Evolutionary conservation across 2,329 filamentous ascomycete species (phyloP).

Genomic region (Thyridium curvatum): DNA sequence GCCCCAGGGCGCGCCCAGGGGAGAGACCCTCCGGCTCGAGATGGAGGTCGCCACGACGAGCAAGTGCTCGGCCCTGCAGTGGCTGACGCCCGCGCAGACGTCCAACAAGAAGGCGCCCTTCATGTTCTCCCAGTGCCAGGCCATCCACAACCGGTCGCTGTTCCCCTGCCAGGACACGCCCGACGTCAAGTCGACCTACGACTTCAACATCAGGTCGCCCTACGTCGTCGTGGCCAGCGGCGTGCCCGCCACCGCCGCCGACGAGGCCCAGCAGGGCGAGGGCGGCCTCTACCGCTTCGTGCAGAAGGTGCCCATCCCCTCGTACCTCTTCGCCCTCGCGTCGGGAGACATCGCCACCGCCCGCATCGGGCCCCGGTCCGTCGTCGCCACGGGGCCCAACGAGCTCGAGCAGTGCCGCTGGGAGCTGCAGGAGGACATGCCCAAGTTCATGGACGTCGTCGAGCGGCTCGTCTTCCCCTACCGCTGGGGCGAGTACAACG

Average conservation of each 20-base stretch:
- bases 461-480: conserved; percentile 82
- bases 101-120: conserved; percentile 94
- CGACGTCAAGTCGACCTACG: conserved; percentile 92
- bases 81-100: conserved; percentile 89
- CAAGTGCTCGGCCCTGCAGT: conserved; percentile 87
- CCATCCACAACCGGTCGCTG: conserved; percentile 87
- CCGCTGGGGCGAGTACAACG: conserved; percentile 92
- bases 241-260: conserved; percentile 41
- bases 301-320: conserved; percentile 87
- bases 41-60: conserved; percentile 77
- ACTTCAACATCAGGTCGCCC: conserved; percentile 79
- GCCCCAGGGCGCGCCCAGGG: conserved; percentile 46
- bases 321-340: conserved; percentile 91
- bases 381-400: conserved; percentile 82
- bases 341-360: conserved; percentile 79
- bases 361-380: conserved; percentile 78
- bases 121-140: conserved; percentile 97
- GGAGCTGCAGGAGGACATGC: conserved; percentile 87
- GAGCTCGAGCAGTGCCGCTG: conserved; percentile 78
- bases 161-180: conserved; percentile 98
- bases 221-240: conserved; percentile 91
- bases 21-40: conserved; percentile 45
- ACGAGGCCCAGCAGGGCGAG: conserved; percentile 24
- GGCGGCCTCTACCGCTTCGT: conserved; percentile 69
- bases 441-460: conserved; percentile 83